Percentiles rank a stretch among this genome's conserved stretches.
Evolutionary conservation across 805 yeast species (phyloP).

Genomic region (Hanseniaspora occidentalis): DNA sequence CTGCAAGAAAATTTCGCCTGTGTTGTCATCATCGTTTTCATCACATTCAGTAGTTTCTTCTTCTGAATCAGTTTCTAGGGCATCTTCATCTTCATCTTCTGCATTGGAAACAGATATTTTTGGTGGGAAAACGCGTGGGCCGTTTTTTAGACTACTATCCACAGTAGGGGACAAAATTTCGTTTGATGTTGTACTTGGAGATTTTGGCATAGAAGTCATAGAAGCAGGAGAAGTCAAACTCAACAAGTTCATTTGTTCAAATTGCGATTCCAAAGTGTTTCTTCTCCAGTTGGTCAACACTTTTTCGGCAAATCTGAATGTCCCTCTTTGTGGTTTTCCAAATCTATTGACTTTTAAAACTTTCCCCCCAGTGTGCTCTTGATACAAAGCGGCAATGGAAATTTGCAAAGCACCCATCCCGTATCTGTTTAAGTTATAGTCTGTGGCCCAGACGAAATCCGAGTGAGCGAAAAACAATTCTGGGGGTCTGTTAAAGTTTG

Average conservation of each 20-base stretch:
- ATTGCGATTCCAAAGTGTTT: slow-evolving; percentile 62
- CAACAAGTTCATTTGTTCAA: slow-evolving; percentile 37
- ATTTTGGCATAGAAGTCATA: too few relatives aligned
- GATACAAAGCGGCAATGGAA: slow-evolving; percentile 71
- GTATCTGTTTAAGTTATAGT: slow-evolving; percentile 67
- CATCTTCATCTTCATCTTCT: slow-evolving; percentile 12
- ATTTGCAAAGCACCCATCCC: slow-evolving; percentile 95
- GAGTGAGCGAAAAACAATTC: slow-evolving; percentile 80
- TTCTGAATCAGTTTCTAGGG: neutral
- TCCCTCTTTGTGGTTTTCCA: slow-evolving; percentile 84
- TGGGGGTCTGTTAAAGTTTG: slow-evolving; percentile 51
- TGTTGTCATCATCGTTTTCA: slow-evolving; percentile 16
- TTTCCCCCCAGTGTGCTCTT: slow-evolving; percentile 65
- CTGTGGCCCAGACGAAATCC: slow-evolving; percentile 89
- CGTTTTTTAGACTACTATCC: too few relatives aligned
- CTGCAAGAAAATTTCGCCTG: slow-evolving; percentile 11
- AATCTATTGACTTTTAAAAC: slow-evolving; percentile 71
- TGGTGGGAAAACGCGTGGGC: too few relatives aligned
- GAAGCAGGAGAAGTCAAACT: too few relatives aligned
- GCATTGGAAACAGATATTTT: neutral
- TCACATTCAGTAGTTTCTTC: neutral
- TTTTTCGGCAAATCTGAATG: slow-evolving; percentile 73
- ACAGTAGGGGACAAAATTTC: too few relatives aligned
- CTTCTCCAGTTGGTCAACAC: slow-evolving; percentile 68
- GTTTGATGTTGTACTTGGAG: neutral